Evolutionary conservation across 1,139 yeast genomes (phyloP).

Genomic region (Kurtzmaniella quercitrusa): DNA sequence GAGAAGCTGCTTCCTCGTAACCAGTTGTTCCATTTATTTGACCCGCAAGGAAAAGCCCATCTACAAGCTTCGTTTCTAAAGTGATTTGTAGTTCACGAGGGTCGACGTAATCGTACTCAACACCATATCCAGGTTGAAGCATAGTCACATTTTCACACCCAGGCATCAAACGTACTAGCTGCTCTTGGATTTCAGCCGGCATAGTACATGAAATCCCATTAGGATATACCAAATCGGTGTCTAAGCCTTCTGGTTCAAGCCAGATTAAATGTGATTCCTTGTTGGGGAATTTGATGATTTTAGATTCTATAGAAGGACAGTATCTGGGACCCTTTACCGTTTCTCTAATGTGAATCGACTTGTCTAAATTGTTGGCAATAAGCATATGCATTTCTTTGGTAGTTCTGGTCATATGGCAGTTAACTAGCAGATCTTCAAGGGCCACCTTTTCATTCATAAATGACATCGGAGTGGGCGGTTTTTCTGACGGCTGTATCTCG

Average conservation of each 20-base stretch:
- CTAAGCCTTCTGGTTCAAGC: conserved; percentile 95
- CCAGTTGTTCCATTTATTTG: conserved; percentile 99
- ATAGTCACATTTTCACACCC: conserved; percentile 86
- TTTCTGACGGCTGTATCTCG: conserved; percentile 71
- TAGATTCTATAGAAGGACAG: conserved; percentile 95
- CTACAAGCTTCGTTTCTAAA: conserved; percentile 74
- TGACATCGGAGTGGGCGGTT: conserved; percentile 86
- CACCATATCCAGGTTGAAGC: conserved; percentile 97
- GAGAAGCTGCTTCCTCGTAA: conserved; percentile 97
- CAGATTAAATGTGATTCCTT: conserved; percentile 78
- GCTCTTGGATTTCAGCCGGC: conserved; percentile 88
- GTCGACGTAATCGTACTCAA: conserved; percentile 93
- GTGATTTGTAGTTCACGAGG: conserved; percentile 81
- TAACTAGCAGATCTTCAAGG: conserved; percentile 52
- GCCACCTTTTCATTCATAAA: conserved; percentile 67
- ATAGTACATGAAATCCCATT: conserved; percentile 94
- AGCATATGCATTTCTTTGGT: conserved; percentile 71
- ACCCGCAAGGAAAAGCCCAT: conserved; percentile 87
- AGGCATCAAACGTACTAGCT: conserved; percentile 70
- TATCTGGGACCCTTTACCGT: conserved; percentile 96
- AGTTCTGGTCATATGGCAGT: conserved; percentile 77
- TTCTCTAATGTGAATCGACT: conserved; percentile 87
- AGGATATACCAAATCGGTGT: conserved; percentile 83
- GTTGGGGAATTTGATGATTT: conserved; percentile 74
- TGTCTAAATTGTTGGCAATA: conserved; percentile 65